A percentile compares a stretch with the other conserved stretches of the same genome.
These are phyloP conservation scores for Avena sativa DNA, from an alignment of 176 grass and related monocot genomes.

Conservation along the genomic window DNA sequence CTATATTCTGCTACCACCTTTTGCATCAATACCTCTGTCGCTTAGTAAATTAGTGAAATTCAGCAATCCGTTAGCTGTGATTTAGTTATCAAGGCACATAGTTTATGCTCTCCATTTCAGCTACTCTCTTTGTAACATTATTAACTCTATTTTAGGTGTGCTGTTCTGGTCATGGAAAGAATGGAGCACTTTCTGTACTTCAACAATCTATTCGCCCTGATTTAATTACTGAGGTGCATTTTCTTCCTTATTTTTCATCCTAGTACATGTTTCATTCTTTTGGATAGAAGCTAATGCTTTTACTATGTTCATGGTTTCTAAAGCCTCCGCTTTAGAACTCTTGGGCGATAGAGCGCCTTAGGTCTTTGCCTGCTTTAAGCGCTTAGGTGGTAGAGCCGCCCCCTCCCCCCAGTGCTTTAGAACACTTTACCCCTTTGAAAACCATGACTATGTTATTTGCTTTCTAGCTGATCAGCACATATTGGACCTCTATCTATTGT, in stretches of 20 bases:
- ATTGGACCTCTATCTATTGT: slow-evolving; percentile 1
- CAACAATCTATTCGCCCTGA: slow-evolving; percentile 98
- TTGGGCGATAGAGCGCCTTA: too few species aligned
- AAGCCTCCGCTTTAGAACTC: too few species aligned
- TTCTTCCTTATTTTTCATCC: slow-evolving; percentile 24
- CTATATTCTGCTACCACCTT: slow-evolving; percentile 7
- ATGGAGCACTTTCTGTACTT: slow-evolving; percentile 82
- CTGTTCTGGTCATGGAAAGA: slow-evolving; percentile 98
- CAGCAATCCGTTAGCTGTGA: background rate
- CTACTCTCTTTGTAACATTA: slow-evolving; percentile 31
- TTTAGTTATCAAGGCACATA: background rate
- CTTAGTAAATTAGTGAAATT: slow-evolving; percentile 13
- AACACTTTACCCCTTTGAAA: too few species aligned
- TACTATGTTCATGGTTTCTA: too few species aligned
- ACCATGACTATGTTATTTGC: background rate
- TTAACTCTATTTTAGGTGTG: slow-evolving; percentile 74
- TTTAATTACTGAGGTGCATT: slow-evolving; percentile 83
- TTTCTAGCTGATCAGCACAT: background rate
- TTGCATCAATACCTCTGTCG: slow-evolving; percentile 6
- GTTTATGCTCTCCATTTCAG: slow-evolving; percentile 37
- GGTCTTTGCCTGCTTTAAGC: too few species aligned
- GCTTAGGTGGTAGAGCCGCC: too few species aligned
- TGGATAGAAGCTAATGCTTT: slow-evolving; percentile 27
- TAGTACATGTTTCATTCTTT: background rate
- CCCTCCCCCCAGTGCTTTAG: too few species aligned